Evolutionary conservation across 1,284 basidiomycete genomes (phyloP), one percentile per base, ranked within the genome.

Genomic region (Cystobasidium slooffiae): DNA sequence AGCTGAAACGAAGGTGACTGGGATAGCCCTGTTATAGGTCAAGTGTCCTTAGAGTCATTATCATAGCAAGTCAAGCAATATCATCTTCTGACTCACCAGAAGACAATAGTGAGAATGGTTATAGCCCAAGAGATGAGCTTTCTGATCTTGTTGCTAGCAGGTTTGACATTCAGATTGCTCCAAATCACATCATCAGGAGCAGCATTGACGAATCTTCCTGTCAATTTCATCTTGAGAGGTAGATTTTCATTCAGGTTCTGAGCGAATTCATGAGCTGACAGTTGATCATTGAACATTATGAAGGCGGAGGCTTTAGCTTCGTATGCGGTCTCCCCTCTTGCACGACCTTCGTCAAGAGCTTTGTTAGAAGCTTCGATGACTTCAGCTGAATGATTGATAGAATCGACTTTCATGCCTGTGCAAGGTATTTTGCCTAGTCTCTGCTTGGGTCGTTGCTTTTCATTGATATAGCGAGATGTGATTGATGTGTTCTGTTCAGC

Each of bases 251-350:
- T 75, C 18, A 80, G 64, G 70, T 74, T 77, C 75, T 81, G 80
- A 22, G 86, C 86, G 0, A 91, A 92, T 81, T 95, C 85, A 82
- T 96, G 93, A 18, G 93, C 93, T 1, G 91, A 91, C 77, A 97
- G 91, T 84, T 98, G 96, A 78, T 88, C 87, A 82, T 94, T 89
- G 87, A 98, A 99, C 47, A 93, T 90, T 75, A 99, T 87, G 82
- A 99, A 99, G 22, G 81, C 83, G 31, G 81, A 80, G 76, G 80
- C 80, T 77, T 85, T 80, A 1, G 90, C 89, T 3, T 84, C 83
- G 80, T 86, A 87, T 76, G 86, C 84, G 31, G 84, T 82, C 67
- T 93, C 88, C 18, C 51, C 43, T 80, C 92, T 88, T 41, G 86
- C 83, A 44, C 93, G 87, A 58, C 81, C 81, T n/a, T 83, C 61